phyloP scores from a whole-genome alignment of 805 yeast species.

The Crinitomyces ghanaensis region DNA sequence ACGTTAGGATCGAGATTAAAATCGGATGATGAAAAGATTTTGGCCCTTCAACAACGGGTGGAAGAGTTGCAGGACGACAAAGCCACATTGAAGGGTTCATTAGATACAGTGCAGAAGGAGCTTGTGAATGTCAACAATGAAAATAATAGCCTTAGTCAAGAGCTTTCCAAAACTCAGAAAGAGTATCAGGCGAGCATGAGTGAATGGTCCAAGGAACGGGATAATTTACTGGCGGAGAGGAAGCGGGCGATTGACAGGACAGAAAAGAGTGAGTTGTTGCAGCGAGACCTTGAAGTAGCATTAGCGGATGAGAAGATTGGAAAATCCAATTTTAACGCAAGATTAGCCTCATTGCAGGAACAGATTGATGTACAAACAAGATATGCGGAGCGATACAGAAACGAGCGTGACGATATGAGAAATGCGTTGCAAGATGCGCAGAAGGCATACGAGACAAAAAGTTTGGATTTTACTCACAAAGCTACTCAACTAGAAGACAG shows the following conservation, averaged over 20 bases:
- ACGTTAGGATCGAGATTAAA: slow-evolving; percentile 35
- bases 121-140: slow-evolving; percentile 21
- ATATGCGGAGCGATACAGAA: slow-evolving; percentile 18
- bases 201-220: slow-evolving; percentile 14
- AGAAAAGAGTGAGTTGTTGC: slow-evolving; percentile 13
- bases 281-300: slow-evolving; percentile 25
- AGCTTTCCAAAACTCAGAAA: slow-evolving; percentile 17
- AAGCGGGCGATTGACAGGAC: slow-evolving; percentile 13
- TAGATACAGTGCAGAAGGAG: slow-evolving; percentile 31
- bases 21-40: slow-evolving; percentile 26
- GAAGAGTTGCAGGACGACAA: slow-evolving; percentile 27
- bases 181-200: slow-evolving; percentile 12
- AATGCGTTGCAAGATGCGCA: slow-evolving; percentile 22
- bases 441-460: slow-evolving; percentile 20
- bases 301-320: slow-evolving; percentile 22
- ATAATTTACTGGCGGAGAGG: slow-evolving; percentile 18
- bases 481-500: slow-evolving; percentile 9
- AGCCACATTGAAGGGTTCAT: slow-evolving; percentile 24
- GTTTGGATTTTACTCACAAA: slow-evolving; percentile 6
- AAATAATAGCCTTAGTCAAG: slow-evolving; percentile 19
- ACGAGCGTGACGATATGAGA: slow-evolving; percentile 14
- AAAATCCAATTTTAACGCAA: slow-evolving; percentile 10
- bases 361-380: slow-evolving; percentile 19
- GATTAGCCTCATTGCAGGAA: slow-evolving; percentile 23
- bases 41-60: slow-evolving; percentile 25